Evolutionary conservation across 1,139 yeast species (phyloP), one percentile per base, ranked within the genome.

Genomic region (Candida sp.): DNA sequence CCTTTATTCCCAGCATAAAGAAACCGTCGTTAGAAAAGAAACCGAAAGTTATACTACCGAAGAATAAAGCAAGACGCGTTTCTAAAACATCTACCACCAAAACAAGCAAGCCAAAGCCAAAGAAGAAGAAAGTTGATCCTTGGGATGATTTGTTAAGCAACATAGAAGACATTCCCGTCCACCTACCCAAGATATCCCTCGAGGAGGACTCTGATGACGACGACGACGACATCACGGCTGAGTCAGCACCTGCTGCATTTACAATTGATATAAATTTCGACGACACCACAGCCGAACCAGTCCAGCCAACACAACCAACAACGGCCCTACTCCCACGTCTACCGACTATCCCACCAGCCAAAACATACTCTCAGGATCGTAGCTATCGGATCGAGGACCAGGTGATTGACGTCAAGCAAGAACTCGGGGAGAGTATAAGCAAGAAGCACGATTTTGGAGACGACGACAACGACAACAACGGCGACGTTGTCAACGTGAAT

Each of bases 81-180:
- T 12, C 33, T 3, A 28, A 28, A 26, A 28, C 4, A 9, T n/a
- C 35, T 4, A 17, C 12, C 8, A 3, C 35, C 6, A 22, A 5
- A 35, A 1, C 8, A 12, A 40, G 17, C 5, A 26, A 5, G 7
- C 26, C 41, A 35, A 27, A 35, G 30, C 30, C 35, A 35, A 11
- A 17, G 11, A 8, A 32, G 9, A 28, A 6, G 8, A 28, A 28
- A 8, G 38, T 23, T 31, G 50, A 50, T 43, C 65, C 63, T 2
- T 68, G 71, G 72, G 57, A 59, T 25, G 52, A 50, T 34, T 54
- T 68, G 17, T 64, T 66, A 37, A 56, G 58, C 4, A 58, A 52
- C 32, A 56, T 66, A 11, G 54, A 54, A 9, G 46, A 38, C 3
- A 32, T 12, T 30, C 23, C 7, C 39, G 12, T 23, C 6, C 9